Percentiles rank a stretch among this genome's conserved stretches.
These are phyloP conservation scores for Podila epigama DNA, from an alignment of 192 early-diverging fungal species.

Conservation along the genomic window DNA sequence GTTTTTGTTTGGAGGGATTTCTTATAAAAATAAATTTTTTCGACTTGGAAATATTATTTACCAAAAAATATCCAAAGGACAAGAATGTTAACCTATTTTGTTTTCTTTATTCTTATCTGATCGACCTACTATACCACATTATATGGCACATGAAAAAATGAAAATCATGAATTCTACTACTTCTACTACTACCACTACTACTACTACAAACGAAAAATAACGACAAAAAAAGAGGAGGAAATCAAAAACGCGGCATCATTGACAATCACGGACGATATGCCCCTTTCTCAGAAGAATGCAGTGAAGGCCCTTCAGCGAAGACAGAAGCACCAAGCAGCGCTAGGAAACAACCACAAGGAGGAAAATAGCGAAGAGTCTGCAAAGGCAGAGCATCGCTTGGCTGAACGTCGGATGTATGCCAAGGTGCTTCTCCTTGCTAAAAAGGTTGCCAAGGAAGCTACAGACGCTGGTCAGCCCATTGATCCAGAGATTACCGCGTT, in stretches of 20 bases:
- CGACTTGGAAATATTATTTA: too few relatives aligned
- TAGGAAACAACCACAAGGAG: not conserved
- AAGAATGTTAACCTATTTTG: too few relatives aligned
- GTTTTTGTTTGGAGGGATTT: too few relatives aligned
- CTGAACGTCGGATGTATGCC: not conserved
- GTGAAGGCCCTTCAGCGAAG: not conserved
- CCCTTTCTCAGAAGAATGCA: not conserved
- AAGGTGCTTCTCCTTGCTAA: not conserved
- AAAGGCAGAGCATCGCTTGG: not conserved
- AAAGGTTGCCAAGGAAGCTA: not conserved
- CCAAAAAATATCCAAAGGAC: too few relatives aligned
- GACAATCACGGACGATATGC: not conserved
- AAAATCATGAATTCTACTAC: too few relatives aligned
- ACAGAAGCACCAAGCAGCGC: not conserved
- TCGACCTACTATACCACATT: too few relatives aligned
- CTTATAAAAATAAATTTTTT: too few relatives aligned
- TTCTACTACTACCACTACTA: too few relatives aligned
- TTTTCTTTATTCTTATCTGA: too few relatives aligned
- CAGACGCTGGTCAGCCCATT: not conserved
- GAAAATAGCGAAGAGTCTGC: not conserved
- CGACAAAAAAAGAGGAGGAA: conserved; percentile 1
- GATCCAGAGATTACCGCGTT: not conserved
- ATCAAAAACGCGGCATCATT: not conserved
- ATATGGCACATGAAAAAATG: too few relatives aligned
- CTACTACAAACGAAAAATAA: too few relatives aligned